Percentiles rank a stretch among this genome's conserved stretches.
Conservation (phyloP, 2,329 filamentous ascomycete species). For the Domatiomyces catenatus region DNA sequence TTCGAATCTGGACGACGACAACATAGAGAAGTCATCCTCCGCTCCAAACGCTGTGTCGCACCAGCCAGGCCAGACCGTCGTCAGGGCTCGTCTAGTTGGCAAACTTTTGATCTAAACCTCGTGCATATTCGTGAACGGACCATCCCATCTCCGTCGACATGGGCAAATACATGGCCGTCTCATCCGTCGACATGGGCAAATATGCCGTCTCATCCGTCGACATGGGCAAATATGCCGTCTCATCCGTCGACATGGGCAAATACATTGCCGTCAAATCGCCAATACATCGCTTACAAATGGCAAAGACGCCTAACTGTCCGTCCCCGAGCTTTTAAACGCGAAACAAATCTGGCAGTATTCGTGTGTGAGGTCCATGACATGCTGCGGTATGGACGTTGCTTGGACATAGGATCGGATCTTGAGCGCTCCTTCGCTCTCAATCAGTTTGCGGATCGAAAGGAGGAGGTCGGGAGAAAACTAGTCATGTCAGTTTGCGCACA, state of each 20-base stretch:
- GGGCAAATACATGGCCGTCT: not conserved
- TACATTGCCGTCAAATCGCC: too few relatives aligned
- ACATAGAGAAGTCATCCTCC: too few relatives aligned
- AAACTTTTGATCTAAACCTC: not conserved
- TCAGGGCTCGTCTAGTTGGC: too few relatives aligned
- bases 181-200: too few relatives aligned
- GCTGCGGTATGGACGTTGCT: conserved; percentile 82
- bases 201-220: too few relatives aligned
- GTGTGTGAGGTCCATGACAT: conserved; percentile 85
- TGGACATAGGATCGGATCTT: conserved; percentile 97
- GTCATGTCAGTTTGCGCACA: conserved; percentile 15
- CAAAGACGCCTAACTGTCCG: conserved; percentile 69
- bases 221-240: too few relatives aligned
- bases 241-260: too few relatives aligned
- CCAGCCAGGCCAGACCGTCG: too few relatives aligned
- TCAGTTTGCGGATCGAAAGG: conserved; percentile 74
- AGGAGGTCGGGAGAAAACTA: conserved; percentile 84
- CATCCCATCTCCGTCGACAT: not conserved
- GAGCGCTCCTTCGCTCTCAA: conserved; percentile 93
- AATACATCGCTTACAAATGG: too few relatives aligned
- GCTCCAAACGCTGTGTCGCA: too few relatives aligned
- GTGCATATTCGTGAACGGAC: not conserved
- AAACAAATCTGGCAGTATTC: conserved; percentile 91
- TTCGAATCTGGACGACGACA: too few relatives aligned
- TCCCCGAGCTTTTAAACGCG: conserved; percentile 86